phyloP scores from a whole-genome alignment of 169 alveolate species.

The Cryptosporidium sp. region DNA sequence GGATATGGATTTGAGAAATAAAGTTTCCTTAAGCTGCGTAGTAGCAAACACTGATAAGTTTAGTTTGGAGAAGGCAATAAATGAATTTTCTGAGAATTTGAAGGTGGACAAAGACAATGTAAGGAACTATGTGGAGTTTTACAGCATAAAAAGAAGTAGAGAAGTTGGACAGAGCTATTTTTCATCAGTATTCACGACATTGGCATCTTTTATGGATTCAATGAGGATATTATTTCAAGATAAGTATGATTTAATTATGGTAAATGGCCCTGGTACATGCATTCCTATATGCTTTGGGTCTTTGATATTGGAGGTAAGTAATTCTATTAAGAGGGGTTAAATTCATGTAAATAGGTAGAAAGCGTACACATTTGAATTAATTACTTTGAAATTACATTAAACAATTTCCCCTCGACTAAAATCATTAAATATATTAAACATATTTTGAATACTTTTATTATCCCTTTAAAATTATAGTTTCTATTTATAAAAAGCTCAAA shows the following conservation, averaged over 20 bases:
- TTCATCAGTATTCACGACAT: constrained; percentile 84
- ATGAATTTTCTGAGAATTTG: constrained; percentile 19
- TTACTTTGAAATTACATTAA: no score
- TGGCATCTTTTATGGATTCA: constrained; percentile 81
- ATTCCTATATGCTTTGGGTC: constrained; percentile 83
- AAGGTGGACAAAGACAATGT: not conserved
- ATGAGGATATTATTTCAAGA: constrained; percentile 71
- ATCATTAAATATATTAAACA: no score
- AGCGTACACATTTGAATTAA: not conserved
- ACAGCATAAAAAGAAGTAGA: constrained; percentile 81
- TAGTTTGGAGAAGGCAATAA: constrained; percentile 41
- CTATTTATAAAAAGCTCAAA: constrained; percentile 77
- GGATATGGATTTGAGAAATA: constrained; percentile 79
- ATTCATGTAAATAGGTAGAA: not conserved
- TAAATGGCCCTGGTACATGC: constrained; percentile 91
- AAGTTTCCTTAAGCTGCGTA: constrained; percentile 62
- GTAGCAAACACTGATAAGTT: constrained; percentile 48
- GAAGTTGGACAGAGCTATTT: constrained; percentile 86
- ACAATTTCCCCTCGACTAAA: not conserved
- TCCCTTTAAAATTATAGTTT: constrained; percentile 76
- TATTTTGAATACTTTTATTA: not conserved
- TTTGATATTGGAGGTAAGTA: constrained; percentile 77
- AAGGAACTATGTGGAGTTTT: constrained; percentile 67
- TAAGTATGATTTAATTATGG: constrained; percentile 82
- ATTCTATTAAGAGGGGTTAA: not conserved